Conservation (phyloP, 805 yeast genomes). For the Yueomyces sinensis region DNA sequence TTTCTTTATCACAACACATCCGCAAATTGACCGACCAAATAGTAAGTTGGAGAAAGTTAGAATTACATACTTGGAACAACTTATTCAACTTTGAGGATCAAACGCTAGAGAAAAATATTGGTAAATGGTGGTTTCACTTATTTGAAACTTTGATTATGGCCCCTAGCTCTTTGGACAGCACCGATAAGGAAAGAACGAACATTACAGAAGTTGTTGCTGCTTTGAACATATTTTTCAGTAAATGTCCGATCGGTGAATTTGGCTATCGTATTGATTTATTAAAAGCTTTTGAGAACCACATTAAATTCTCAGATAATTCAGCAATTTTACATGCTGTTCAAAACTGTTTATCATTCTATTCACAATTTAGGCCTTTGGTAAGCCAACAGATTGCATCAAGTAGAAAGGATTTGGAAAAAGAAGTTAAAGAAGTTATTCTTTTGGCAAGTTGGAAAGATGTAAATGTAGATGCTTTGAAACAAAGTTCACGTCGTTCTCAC, state of each 20-base stretch:
- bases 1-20: slow-evolving; percentile 43
- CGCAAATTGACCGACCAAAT: slow-evolving; percentile 52
- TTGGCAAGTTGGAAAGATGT: slow-evolving; percentile 97
- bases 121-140: slow-evolving; percentile 86
- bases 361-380: slow-evolving; percentile 47
- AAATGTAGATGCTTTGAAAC: slow-evolving; percentile 83
- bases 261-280: slow-evolving; percentile 44
- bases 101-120: slow-evolving; percentile 34
- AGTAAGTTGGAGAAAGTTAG: slow-evolving; percentile 84
- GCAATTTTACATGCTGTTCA: slow-evolving; percentile 16
- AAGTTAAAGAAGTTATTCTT: slow-evolving; percentile 69
- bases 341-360: slow-evolving; percentile 43
- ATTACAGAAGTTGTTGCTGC: slow-evolving; percentile 34
- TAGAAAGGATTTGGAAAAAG: slow-evolving; percentile 54
- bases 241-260: slow-evolving; percentile 68
- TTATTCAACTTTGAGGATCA: slow-evolving; percentile 55
- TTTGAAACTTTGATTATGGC: slow-evolving; percentile 65
- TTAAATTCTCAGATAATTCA: slow-evolving; percentile 20
- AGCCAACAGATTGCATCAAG: slow-evolving; percentile 30
- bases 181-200: slow-evolving; percentile 8
- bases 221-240: slow-evolving; percentile 61
- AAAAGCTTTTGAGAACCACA: slow-evolving; percentile 50
- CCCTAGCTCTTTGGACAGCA: slow-evolving; percentile 21
- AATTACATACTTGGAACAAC: slow-evolving; percentile 73
- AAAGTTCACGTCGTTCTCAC: slow-evolving; percentile 86